phyloP scores from a whole-genome alignment of 1,139 yeast genomes.

The Yamadazyma trypodendri region DNA sequence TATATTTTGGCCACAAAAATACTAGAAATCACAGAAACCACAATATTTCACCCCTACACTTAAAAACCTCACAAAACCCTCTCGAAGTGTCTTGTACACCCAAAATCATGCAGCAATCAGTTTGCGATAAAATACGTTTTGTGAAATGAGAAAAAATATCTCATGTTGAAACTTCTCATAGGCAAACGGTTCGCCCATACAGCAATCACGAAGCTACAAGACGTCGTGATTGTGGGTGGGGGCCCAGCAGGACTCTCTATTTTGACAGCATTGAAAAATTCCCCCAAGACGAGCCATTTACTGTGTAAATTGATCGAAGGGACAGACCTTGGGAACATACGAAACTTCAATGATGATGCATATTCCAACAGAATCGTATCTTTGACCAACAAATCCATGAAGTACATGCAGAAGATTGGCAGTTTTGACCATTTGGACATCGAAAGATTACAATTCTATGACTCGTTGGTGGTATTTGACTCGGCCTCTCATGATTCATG shows the following conservation, averaged over 20 bases:
- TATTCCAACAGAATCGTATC: conserved; percentile 84
- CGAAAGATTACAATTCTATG: conserved; percentile 76
- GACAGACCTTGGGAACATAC: conserved; percentile 53
- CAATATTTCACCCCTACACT: too few relatives aligned
- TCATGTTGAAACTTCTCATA: conserved; percentile 2
- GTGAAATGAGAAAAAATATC: background rate
- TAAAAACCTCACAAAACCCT: too few relatives aligned
- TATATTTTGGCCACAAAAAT: too few relatives aligned
- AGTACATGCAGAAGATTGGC: conserved; percentile 60
- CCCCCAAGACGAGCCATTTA: conserved; percentile 59
- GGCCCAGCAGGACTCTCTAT: conserved; percentile 96
- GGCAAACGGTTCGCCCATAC: conserved; percentile 9
- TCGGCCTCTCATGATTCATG: conserved; percentile 62
- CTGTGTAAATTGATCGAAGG: conserved; percentile 76
- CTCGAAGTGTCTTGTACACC: too few relatives aligned
- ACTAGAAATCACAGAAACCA: too few relatives aligned
- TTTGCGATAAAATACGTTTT: too few relatives aligned
- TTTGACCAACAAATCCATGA: conserved; percentile 76
- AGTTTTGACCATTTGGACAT: conserved; percentile 70
- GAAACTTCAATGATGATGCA: conserved; percentile 41
- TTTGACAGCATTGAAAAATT: conserved; percentile 72
- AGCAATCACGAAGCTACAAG: conserved; percentile 37
- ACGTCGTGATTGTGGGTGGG: conserved; percentile 90
- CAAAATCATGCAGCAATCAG: too few relatives aligned
- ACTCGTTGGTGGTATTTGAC: conserved; percentile 83